These are phyloP conservation scores for Claviceps paspali DNA, from an alignment of 2,329 filamentous ascomycete genomes.

Conservation along the genomic window DNA sequence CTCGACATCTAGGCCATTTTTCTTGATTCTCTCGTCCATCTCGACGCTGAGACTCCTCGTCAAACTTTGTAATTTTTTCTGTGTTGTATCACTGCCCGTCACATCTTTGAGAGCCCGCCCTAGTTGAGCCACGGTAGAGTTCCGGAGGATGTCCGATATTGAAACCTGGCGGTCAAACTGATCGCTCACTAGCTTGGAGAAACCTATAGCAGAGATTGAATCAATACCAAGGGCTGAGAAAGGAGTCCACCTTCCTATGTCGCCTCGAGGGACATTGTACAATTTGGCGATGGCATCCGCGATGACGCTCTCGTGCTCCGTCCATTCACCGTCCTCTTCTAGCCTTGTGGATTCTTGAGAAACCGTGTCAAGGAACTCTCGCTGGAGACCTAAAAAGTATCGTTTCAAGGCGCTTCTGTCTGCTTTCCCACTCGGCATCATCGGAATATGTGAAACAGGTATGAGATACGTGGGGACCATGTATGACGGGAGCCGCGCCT, in stretches of 20 bases:
- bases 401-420: constrained; percentile 40
- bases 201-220: constrained; percentile 63
- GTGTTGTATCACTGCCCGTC: not conserved
- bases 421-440: constrained; percentile 61
- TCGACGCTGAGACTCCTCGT: constrained; percentile 2
- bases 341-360: constrained; percentile 13
- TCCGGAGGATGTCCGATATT: constrained; percentile 54
- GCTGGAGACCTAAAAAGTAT: constrained; percentile 30
- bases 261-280: constrained; percentile 26
- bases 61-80: constrained; percentile 14
- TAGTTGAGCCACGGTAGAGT: constrained; percentile 50
- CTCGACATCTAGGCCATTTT: constrained; percentile 24
- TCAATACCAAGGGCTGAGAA: constrained; percentile 70
- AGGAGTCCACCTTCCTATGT: constrained; percentile 50
- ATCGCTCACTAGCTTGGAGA: constrained; percentile 42
- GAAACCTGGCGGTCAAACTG: constrained; percentile 33
- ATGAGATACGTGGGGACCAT: constrained; percentile 68
- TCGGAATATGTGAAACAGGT: constrained; percentile 52
- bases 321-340: constrained; percentile 29
- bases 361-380: constrained; percentile 26
- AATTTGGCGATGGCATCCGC: constrained; percentile 36
- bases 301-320: constrained; percentile 38
- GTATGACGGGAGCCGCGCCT: constrained; percentile 48
- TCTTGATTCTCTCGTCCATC: not conserved
- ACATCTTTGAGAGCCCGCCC: constrained; percentile 17